Evolutionary conservation across 148 eudicot species (phyloP).

Genomic region (Limonium bicolor): DNA sequence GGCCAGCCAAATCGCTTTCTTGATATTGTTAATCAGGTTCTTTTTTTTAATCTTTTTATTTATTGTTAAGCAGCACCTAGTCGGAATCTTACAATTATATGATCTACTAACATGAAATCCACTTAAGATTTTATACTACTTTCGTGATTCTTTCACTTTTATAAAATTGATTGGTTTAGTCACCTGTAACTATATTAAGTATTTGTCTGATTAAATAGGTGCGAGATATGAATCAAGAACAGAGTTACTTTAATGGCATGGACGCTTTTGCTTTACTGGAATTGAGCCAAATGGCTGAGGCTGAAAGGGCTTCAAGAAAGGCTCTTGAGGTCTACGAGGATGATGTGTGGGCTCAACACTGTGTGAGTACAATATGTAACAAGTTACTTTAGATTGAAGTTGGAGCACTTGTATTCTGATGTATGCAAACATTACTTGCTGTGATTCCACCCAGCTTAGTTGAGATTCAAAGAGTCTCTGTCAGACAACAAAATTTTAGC

Average conservation of each 20-base stretch:
- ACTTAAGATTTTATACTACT: no score
- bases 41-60: background rate
- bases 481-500: no score
- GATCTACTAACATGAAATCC: no score
- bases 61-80: background rate
- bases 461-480: no score
- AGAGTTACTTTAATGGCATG: constrained; percentile 71
- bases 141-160: no score
- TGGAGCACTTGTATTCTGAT: no score
- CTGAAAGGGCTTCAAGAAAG: constrained; percentile 50
- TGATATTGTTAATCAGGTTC: constrained; percentile 64
- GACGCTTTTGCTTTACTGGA: constrained; percentile 79
- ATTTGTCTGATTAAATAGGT: constrained; percentile 26
- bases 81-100: background rate
- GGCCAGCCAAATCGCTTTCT: constrained; percentile 57
- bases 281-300: constrained; percentile 58
- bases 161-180: no score
- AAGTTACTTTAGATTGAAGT: no score
- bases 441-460: no score
- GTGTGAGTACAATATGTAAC: constrained; percentile 50
- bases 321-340: constrained; percentile 57
- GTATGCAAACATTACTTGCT: no score
- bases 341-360: constrained; percentile 84
- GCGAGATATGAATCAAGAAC: constrained; percentile 39
- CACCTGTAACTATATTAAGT: no score